Percentiles rank a stretch among this genome's conserved stretches.
Conservation (phyloP, 148 eudicot species). For the Suaeda aralocaspica region DNA sequence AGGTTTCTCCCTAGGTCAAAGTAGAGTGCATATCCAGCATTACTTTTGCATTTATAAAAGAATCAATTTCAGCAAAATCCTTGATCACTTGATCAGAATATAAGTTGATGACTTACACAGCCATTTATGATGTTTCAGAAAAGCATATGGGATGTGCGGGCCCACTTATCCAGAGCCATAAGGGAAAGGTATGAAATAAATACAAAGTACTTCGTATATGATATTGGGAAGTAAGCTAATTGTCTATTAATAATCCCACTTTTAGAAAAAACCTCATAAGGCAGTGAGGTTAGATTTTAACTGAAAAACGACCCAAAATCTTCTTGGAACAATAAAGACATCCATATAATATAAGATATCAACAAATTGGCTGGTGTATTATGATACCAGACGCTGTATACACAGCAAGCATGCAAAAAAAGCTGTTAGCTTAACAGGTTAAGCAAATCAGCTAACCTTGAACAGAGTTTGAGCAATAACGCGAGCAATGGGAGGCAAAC, state of each 20-base stretch:
- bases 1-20: not conserved
- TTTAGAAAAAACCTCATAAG: no score
- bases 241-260: not conserved
- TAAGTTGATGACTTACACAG: not conserved
- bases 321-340: not conserved
- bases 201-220: no score
- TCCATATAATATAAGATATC: not conserved
- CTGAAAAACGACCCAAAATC: no score
- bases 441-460: conserved; percentile 35
- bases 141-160: not conserved
- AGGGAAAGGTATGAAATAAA: not conserved
- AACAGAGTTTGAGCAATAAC: conserved; percentile 51
- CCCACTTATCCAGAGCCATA: not conserved
- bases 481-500: conserved; percentile 52
- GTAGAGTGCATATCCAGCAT: not conserved
- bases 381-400: not conserved
- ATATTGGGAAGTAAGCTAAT: not conserved
- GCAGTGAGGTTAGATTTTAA: not conserved
- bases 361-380: not conserved
- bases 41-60: not conserved
- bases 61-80: not conserved
- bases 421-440: not conserved
- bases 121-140: not conserved
- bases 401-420: not conserved
- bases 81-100: not conserved